Evolutionary conservation across 257 asterid genomes (phyloP).

Genomic region (Fraxinus quadrangulata): DNA sequence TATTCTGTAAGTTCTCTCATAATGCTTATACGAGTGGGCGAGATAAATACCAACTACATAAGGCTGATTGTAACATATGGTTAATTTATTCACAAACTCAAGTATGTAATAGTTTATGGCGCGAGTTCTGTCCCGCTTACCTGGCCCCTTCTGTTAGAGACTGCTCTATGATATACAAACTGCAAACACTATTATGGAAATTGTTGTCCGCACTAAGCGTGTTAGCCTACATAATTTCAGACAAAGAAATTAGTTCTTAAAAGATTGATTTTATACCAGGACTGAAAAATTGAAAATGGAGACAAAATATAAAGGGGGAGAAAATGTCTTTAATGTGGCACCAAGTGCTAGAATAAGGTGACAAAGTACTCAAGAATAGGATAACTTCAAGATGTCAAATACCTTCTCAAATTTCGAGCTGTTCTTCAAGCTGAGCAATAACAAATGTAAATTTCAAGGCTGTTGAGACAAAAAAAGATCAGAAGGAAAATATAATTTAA

Average conservation of each 20-base stretch:
- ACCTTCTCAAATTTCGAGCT: slow-evolving; percentile 1
- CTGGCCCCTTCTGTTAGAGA: not conserved
- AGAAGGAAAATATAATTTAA: slow-evolving; percentile 8
- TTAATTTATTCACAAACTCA: not conserved
- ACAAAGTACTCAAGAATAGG: not conserved
- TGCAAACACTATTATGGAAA: not conserved
- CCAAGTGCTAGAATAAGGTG: slow-evolving; percentile 10
- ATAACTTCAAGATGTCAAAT: not conserved
- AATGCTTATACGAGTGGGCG: not conserved
- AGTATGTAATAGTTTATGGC: not conserved
- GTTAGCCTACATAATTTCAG: not conserved
- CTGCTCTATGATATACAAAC: not conserved
- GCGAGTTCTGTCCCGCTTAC: not conserved
- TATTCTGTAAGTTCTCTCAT: not conserved
- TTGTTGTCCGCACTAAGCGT: not conserved
- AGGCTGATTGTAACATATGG: not conserved
- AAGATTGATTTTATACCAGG: not conserved
- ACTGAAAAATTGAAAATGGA: not conserved
- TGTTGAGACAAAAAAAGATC: not conserved
- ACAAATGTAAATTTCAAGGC: not conserved
- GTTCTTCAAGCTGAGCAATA: slow-evolving; percentile 11
- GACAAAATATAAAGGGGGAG: not conserved
- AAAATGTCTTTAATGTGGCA: not conserved
- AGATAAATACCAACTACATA: not conserved
- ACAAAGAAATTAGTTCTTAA: no score